A percentile compares a stretch with the other conserved stretches of the same genome.
phyloP scores from a whole-genome alignment of 345 rosid species.

The Nephelium lappaceum region DNA sequence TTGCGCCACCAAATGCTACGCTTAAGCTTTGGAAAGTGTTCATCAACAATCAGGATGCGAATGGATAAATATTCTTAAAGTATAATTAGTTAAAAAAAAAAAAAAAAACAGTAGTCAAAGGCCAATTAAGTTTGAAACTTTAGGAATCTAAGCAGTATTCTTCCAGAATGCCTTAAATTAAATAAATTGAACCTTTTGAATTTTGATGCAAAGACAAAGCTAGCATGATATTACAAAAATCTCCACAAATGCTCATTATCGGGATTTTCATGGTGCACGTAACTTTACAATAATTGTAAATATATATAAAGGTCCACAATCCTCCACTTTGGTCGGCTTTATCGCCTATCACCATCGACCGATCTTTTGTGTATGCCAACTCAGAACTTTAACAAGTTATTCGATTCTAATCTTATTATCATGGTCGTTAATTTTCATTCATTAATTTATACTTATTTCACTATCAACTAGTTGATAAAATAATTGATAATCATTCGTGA shows the following conservation, averaged over 20 bases:
- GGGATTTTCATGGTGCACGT: not conserved
- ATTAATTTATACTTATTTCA: no score
- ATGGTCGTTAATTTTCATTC: not conserved
- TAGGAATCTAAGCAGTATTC: not conserved
- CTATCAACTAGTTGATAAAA: no score
- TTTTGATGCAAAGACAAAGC: not conserved
- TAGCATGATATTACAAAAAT: not conserved
- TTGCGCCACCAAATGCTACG: no score
- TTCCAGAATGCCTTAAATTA: not conserved
- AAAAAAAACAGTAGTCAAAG: no score
- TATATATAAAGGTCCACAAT: not conserved
- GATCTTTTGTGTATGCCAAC: not conserved
- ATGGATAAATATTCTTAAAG: not conserved
- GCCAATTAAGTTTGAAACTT: no score
- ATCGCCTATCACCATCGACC: not conserved
- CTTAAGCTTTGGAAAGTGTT: no score
- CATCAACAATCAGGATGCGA: not conserved
- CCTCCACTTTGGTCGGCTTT: not conserved
- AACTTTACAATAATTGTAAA: not conserved
- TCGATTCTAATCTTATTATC: no score
- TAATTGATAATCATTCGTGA: no score
- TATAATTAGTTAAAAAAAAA: no score
- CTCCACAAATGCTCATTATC: not conserved
- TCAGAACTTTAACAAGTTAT: not conserved
- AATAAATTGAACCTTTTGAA: no score